Conservation (phyloP, 331 rosid genomes). For the Prunus yedoensis region DNA sequence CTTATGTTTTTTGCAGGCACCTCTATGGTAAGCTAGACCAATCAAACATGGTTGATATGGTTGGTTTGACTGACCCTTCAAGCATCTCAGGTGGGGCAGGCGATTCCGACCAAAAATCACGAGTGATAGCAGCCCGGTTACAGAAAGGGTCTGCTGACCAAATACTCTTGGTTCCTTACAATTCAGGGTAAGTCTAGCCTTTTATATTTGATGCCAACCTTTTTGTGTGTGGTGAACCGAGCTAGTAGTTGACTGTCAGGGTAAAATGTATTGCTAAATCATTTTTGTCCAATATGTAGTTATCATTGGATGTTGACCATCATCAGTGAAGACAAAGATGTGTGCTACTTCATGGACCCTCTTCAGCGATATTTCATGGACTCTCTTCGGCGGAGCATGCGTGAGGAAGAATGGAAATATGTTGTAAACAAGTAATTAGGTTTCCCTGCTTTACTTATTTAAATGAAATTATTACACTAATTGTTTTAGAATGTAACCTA, state of each 20-base stretch:
- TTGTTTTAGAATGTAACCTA: background rate
- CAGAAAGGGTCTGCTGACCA: constrained; percentile 9
- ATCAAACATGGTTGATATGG: constrained; percentile 6
- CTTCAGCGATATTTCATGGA: constrained; percentile 22
- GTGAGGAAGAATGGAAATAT: constrained; percentile 23
- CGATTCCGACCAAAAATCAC: constrained; percentile 2
- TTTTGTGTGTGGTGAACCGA: background rate
- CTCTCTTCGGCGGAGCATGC: constrained; percentile 19
- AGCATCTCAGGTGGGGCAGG: constrained; percentile 9
- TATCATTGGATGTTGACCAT: constrained; percentile 21
- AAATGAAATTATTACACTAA: background rate
- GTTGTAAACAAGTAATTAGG: constrained; percentile 11
- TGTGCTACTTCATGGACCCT: constrained; percentile 18
- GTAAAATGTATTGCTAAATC: background rate
- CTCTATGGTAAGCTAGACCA: constrained; percentile 7
- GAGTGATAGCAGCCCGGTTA: constrained; percentile 2
- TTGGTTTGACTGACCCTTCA: constrained; percentile 13
- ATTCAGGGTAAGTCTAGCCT: constrained; percentile 1
- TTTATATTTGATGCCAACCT: background rate
- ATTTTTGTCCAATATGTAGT: background rate
- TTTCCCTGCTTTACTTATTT: background rate
- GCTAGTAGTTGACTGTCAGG: background rate
- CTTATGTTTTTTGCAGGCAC: constrained; percentile 4
- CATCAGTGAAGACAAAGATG: constrained; percentile 9
- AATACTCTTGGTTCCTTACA: constrained; percentile 21